Evolutionary conservation across 108 stramenopile genomes (phyloP).

Genomic region (Skeletonema potamos): DNA sequence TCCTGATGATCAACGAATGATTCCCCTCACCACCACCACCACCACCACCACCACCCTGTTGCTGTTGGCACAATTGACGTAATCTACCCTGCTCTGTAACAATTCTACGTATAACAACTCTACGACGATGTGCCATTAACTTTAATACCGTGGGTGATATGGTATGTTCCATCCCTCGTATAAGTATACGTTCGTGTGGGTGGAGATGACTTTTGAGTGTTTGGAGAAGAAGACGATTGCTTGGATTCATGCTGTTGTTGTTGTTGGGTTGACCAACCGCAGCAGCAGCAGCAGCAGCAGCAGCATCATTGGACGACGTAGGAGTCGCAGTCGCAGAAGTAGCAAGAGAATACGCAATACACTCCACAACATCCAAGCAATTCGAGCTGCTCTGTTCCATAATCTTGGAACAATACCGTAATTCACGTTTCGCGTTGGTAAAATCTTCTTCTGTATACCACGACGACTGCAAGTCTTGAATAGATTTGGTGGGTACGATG

Average conservation of each 20-base stretch:
- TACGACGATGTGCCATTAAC: not conserved
- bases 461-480: not conserved
- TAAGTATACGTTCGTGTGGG: not conserved
- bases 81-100: not conserved
- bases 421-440: not conserved
- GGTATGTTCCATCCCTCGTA: not conserved
- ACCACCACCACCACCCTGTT: no score
- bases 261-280: no score
- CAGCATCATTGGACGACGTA: no score
- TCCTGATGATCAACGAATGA: no score
- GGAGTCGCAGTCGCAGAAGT: no score
- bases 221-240: no score
- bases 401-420: not conserved
- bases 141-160: not conserved
- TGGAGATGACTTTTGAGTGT: no score
- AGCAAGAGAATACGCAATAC: not conserved
- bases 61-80: not conserved
- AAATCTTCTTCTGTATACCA: not conserved
- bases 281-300: no score
- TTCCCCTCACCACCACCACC: no score
- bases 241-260: no score
- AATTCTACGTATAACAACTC: not conserved
- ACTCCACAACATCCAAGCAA: not conserved
- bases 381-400: not conserved
- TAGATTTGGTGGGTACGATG: not conserved